Percentiles rank a stretch among this genome's conserved stretches.
phyloP scores from a whole-genome alignment of 2,329 filamentous ascomycete genomes.

The Claviceps sp. region DNA sequence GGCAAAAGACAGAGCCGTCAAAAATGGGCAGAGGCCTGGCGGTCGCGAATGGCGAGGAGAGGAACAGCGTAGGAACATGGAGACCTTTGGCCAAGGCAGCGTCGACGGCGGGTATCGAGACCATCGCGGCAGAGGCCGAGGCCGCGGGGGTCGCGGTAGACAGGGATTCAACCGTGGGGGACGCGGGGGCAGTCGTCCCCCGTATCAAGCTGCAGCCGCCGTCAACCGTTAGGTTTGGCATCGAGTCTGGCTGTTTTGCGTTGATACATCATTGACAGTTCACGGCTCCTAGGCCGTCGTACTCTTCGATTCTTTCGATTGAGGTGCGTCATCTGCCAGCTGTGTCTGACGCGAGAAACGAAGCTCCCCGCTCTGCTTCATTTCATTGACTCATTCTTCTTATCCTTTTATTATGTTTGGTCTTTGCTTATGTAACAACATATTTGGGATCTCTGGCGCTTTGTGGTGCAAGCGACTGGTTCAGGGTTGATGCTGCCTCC shows the following conservation, averaged over 20 bases:
- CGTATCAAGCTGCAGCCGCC: slow-evolving; percentile 16
- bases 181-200: slow-evolving; percentile 22
- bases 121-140: slow-evolving; percentile 68
- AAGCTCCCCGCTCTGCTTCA: neutral
- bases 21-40: slow-evolving; percentile 51
- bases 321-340: neutral
- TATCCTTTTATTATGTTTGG: neutral
- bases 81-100: slow-evolving; percentile 94
- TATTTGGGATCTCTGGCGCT: slow-evolving; percentile 6
- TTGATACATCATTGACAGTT: neutral
- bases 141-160: slow-evolving; percentile 43
- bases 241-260: neutral
- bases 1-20: slow-evolving; percentile 73
- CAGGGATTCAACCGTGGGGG: slow-evolving; percentile 27
- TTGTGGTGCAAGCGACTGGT: slow-evolving; percentile 4
- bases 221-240: slow-evolving; percentile 13
- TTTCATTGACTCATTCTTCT: neutral
- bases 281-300: neutral
- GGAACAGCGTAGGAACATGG: slow-evolving; percentile 90
- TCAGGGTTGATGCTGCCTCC: neutral
- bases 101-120: slow-evolving; percentile 71
- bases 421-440: slow-evolving; percentile 19
- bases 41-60: slow-evolving; percentile 83
- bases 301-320: neutral
- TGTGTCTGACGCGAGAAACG: neutral